Evolutionary conservation across 208 protist species (phyloP).

Genomic region (Wallacemonas collosoma): DNA sequence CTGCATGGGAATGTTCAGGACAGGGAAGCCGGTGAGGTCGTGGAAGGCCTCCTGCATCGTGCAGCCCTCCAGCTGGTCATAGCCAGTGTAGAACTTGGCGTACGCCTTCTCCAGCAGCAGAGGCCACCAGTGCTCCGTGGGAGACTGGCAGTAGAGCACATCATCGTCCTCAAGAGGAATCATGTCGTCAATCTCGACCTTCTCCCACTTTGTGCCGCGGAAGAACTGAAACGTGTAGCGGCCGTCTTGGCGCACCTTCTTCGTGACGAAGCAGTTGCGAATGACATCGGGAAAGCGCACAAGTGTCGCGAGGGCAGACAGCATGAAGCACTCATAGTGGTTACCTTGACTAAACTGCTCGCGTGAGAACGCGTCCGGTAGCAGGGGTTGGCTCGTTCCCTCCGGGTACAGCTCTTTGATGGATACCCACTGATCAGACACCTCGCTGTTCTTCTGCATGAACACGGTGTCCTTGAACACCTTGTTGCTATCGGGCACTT

Average conservation of each 20-base stretch:
- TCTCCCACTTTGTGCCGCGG: constrained; percentile 45
- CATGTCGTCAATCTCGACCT: constrained; percentile 65
- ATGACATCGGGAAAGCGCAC: constrained; percentile 39
- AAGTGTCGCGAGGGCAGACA: constrained; percentile 41
- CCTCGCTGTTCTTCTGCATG: constrained; percentile 50
- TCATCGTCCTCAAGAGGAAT: constrained; percentile 11
- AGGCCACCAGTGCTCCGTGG: constrained; percentile 54
- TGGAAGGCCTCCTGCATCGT: constrained; percentile 54
- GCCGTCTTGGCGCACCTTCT: constrained; percentile 43
- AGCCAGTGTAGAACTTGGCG: constrained; percentile 67
- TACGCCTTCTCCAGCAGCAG: constrained; percentile 75
- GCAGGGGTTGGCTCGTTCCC: constrained; percentile 37
- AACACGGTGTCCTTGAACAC: constrained; percentile 73
- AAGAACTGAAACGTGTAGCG: constrained; percentile 60
- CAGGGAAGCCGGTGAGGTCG: constrained; percentile 59
- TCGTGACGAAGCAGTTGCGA: constrained; percentile 52
- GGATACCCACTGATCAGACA: constrained; percentile 55
- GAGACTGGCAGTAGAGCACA: constrained; percentile 32
- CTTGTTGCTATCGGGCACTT: constrained; percentile 59
- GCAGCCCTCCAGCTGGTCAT: constrained; percentile 46
- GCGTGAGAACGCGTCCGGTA: constrained; percentile 30
- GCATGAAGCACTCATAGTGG: constrained; percentile 58
- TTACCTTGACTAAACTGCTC: constrained; percentile 46
- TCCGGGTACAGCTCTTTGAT: constrained; percentile 66
- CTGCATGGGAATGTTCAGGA: constrained; percentile 54